Evolutionary conservation across 495 filamentous ascomycete species (phyloP).

Genomic region (Neurospora tetrasperma): DNA sequence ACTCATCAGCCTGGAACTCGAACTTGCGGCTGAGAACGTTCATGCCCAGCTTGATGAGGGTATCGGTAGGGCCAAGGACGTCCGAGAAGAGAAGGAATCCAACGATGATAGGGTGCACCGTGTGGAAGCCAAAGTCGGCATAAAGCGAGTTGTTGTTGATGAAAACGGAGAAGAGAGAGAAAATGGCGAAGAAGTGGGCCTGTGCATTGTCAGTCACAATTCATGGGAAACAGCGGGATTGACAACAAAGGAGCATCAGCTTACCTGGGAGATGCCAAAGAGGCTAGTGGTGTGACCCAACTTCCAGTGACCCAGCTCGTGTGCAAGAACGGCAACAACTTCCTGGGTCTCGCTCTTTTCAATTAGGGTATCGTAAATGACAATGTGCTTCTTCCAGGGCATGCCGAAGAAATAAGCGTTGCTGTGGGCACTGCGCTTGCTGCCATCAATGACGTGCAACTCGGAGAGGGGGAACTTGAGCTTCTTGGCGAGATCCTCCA

Average conservation of each 20-base stretch:
- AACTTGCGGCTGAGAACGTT: slow-evolving; percentile 89
- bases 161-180: slow-evolving; percentile 91
- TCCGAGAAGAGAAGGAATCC: slow-evolving; percentile 96
- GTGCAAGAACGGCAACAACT: slow-evolving; percentile 87
- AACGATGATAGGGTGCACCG: slow-evolving; percentile 81
- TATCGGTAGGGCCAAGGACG: slow-evolving; percentile 82
- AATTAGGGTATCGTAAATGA: slow-evolving; percentile 95
- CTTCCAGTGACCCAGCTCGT: slow-evolving; percentile 96
- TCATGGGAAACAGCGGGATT: neutral
- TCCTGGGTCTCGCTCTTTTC: slow-evolving; percentile 87
- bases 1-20: slow-evolving; percentile 91
- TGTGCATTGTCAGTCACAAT: slow-evolving; percentile 22
- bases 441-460: slow-evolving; percentile 92
- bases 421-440: slow-evolving; percentile 92
- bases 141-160: slow-evolving; percentile 91
- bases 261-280: slow-evolving; percentile 79
- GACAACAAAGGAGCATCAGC: slow-evolving; percentile 6
- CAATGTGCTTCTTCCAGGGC: slow-evolving; percentile 99
- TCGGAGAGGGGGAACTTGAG: slow-evolving; percentile 85
- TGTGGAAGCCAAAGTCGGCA: slow-evolving; percentile 79
- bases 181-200: slow-evolving; percentile 89
- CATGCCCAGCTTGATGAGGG: slow-evolving; percentile 85
- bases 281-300: slow-evolving; percentile 88
- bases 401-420: slow-evolving; percentile 98
- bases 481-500: slow-evolving; percentile 74